These are phyloP conservation scores for Peterozyma toletana DNA, from an alignment of 805 yeast species.

Conservation along the genomic window DNA sequence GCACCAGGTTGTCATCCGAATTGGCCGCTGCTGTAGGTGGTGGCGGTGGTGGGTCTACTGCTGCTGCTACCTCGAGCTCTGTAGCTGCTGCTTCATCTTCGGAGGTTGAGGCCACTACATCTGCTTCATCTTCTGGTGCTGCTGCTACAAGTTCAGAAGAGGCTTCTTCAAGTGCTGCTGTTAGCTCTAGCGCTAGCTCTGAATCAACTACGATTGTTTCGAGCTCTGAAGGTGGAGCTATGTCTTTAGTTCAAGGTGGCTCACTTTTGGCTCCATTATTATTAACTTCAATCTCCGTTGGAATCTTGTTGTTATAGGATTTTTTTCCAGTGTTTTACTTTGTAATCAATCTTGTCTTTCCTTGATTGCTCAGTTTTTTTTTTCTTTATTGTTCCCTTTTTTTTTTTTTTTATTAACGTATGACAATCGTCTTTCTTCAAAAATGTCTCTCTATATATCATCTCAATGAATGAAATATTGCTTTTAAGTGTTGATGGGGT, in stretches of 20 bases:
- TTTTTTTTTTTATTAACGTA: too few relatives aligned
- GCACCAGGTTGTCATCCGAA: slow-evolving; percentile 19
- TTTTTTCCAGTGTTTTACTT: not conserved
- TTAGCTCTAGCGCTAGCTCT: slow-evolving; percentile 8
- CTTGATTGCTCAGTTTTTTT: too few relatives aligned
- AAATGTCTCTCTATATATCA: too few relatives aligned
- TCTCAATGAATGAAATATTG: too few relatives aligned
- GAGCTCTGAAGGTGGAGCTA: slow-evolving; percentile 1
- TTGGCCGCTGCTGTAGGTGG: slow-evolving; percentile 9
- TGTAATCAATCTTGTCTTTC: not conserved
- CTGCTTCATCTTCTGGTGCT: not conserved
- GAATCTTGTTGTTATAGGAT: slow-evolving; percentile 4
- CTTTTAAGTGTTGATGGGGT: too few relatives aligned
- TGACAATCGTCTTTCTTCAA: too few relatives aligned
- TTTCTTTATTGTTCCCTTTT: too few relatives aligned
- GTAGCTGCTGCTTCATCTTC: slow-evolving; percentile 10
- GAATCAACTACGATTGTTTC: not conserved
- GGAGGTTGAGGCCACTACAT: not conserved
- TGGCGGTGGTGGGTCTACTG: slow-evolving; percentile 9
- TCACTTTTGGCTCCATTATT: not conserved
- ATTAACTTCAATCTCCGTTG: slow-evolving; percentile 1
- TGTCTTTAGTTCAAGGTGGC: not conserved
- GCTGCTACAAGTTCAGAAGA: slow-evolving; percentile 6
- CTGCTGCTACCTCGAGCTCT: slow-evolving; percentile 10
- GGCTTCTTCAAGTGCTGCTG: slow-evolving; percentile 8